Evolutionary conservation across 2,329 filamentous ascomycete species (phyloP).

Genomic region (Neurospora crassa): DNA sequence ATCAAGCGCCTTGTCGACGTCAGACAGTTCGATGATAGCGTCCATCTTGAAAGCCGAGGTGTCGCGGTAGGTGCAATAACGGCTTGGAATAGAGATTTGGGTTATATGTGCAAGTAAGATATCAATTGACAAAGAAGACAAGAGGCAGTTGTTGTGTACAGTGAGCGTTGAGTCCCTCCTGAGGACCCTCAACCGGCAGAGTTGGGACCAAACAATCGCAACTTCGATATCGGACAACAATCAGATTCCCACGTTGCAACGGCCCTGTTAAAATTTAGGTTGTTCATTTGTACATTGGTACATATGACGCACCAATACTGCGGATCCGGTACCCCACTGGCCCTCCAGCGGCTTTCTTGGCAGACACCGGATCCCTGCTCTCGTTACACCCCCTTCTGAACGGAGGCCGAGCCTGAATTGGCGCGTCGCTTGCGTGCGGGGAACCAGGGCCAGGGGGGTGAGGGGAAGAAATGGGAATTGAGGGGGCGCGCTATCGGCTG

Average conservation of each 20-base stretch:
- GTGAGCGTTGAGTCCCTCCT: background rate
- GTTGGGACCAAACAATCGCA: background rate
- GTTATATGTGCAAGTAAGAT: background rate
- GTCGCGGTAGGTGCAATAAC: background rate
- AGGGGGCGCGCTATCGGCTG: background rate
- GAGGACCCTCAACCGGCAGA: background rate
- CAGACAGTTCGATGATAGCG: conserved; percentile 75
- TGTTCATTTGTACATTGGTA: background rate
- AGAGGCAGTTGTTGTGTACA: background rate
- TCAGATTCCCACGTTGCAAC: background rate
- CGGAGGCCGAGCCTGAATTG: background rate
- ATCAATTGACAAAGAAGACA: background rate
- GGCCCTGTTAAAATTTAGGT: background rate
- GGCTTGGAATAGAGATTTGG: background rate
- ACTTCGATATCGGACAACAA: background rate
- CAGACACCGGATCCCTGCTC: background rate
- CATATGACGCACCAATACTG: background rate
- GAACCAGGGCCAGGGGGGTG: background rate
- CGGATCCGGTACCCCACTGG: background rate
- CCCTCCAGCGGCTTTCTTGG: background rate
- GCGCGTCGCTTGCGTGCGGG: background rate
- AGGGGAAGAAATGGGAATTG: background rate
- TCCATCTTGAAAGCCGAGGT: conserved; percentile 55
- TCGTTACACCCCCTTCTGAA: background rate
- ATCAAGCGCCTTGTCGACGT: conserved; percentile 78